A percentile compares a stretch with the other conserved stretches of the same genome.
Evolutionary conservation across 2,329 filamentous ascomycete genomes (phyloP).

Genomic region (Fusarium austroafricanum): DNA sequence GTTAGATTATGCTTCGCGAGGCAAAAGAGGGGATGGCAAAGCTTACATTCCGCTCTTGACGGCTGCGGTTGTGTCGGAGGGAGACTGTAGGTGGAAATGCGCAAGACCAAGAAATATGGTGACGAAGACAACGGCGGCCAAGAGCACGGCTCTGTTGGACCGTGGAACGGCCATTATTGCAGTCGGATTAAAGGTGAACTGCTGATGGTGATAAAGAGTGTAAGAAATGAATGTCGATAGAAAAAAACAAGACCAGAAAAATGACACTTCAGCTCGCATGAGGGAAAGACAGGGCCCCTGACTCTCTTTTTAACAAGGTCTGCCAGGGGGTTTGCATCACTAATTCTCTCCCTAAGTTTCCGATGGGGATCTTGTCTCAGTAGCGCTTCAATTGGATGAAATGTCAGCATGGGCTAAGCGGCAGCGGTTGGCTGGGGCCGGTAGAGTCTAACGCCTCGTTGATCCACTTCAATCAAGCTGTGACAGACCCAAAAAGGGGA

Average conservation of each 20-base stretch:
- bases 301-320: slow-evolving; percentile 13
- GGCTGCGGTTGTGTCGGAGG: slow-evolving; percentile 5
- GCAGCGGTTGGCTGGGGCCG: slow-evolving; percentile 14
- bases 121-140: slow-evolving; percentile 28
- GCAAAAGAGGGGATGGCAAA: background rate
- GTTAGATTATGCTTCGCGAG: too few species aligned
- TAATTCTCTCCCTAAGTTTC: slow-evolving; percentile 7
- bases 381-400: slow-evolving; percentile 7
- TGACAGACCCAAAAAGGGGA: slow-evolving; percentile 6
- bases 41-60: slow-evolving; percentile 17
- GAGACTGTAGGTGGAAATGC: slow-evolving; percentile 27
- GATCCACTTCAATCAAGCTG: slow-evolving; percentile 26
- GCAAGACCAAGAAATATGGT: slow-evolving; percentile 29
- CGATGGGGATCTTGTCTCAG: slow-evolving; percentile 17
- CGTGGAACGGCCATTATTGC: slow-evolving; percentile 24
- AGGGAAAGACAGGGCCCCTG: slow-evolving; percentile 15
- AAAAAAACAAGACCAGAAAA: background rate
- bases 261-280: background rate
- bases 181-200: background rate
- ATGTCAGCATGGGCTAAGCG: background rate
- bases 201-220: background rate
- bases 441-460: slow-evolving; percentile 27
- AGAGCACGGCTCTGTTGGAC: slow-evolving; percentile 26
- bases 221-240: background rate
- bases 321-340: background rate